A percentile compares a stretch with the other conserved stretches of the same genome.
phyloP scores from a whole-genome alignment of 139 green algal genomes.

The Picochlorum sp. region DNA sequence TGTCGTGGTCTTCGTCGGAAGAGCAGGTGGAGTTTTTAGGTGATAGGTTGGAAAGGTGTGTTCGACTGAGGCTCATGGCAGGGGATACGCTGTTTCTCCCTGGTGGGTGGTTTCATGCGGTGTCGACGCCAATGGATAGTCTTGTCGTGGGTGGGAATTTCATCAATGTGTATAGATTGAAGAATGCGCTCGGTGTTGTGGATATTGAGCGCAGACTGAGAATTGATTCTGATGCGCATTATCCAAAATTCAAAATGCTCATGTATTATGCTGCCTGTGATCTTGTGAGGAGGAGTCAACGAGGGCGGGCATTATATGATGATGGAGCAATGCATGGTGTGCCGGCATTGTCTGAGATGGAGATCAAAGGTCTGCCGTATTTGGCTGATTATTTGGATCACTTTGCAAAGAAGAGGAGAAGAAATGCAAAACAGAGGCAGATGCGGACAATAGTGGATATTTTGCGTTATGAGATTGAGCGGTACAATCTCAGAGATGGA shows the following conservation, averaged over 20 bases:
- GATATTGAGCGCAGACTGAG: slow-evolving; percentile 20
- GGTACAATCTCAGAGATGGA: neutral
- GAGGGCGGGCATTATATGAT: too few relatives aligned
- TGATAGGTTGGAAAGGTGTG: slow-evolving; percentile 7
- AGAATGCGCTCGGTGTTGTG: slow-evolving; percentile 14
- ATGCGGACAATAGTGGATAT: neutral
- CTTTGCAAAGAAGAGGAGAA: neutral
- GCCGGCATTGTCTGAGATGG: too few relatives aligned
- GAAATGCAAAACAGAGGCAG: slow-evolving; percentile 1
- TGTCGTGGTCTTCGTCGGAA: slow-evolving; percentile 30
- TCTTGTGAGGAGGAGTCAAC: neutral
- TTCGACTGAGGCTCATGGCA: slow-evolving; percentile 20
- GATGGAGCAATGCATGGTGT: too few relatives aligned
- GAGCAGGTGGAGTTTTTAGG: slow-evolving; percentile 33
- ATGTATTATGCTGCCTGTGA: slow-evolving; percentile 29
- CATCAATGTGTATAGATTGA: slow-evolving; percentile 22
- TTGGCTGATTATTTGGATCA: too few relatives aligned
- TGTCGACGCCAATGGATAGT: slow-evolving; percentile 34
- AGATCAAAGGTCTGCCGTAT: too few relatives aligned
- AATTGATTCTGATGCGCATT: slow-evolving; percentile 27
- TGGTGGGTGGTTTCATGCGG: slow-evolving; percentile 42
- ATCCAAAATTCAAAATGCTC: slow-evolving; percentile 32
- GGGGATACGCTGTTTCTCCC: slow-evolving; percentile 51
- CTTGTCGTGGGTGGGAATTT: slow-evolving; percentile 44
- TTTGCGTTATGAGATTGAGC: neutral